Base-by-base conservation (phyloP, 306 rosid genomes). In the Neltuma alba region DNA sequence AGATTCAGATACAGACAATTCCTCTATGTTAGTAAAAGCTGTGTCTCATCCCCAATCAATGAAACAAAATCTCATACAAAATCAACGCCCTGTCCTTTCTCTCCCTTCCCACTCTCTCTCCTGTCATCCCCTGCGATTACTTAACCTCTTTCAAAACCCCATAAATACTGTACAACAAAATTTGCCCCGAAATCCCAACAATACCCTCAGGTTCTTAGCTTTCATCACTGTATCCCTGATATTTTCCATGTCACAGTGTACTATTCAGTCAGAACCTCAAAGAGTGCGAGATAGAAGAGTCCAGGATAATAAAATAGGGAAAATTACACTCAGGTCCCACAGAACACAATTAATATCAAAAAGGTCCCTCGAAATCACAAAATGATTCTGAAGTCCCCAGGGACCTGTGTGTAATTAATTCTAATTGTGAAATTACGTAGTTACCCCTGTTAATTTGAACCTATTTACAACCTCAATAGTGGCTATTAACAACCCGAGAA, bases 111-210 rank as follows among this genome's bases (percentile, higher is more conserved):
- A 38, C 68, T 55, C 77, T 28, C 62, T 76, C 41, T 68, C 55
- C 44, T 78, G 81, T 82, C 79, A 81, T 75, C 75, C 72, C 67
- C 65, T 80, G 84, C 68, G 20, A 76, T 89, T 82, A 79, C 87
- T 57, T 76, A 73, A 84, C 84, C 79, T 85, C 87, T 82, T 85
- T 74, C 86, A 81, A 81, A 52, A 36, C 83, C 44, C 64, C 71
- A 78, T 80, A 70, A 79, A 87, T 78, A 81, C 65, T 76, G 77
- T 84, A 16, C 69, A 70, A 76, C 62, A 76, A 34, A 30, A 71
- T 77, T 67, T 67, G 77, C 65, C 72, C 45, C 10, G 36, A 76
- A 81, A 65, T 76, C 81, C 76, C 80, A 76, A 81, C 74, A 78
- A 73, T 72, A 75, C 80, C 82, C 85, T 72, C 55, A 66, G 18